A percentile compares a stretch with the other conserved stretches of the same genome.
These are phyloP conservation scores for Torrubiella hemipterigena DNA, from an alignment of 2,329 filamentous ascomycete species.

Conservation along the genomic window DNA sequence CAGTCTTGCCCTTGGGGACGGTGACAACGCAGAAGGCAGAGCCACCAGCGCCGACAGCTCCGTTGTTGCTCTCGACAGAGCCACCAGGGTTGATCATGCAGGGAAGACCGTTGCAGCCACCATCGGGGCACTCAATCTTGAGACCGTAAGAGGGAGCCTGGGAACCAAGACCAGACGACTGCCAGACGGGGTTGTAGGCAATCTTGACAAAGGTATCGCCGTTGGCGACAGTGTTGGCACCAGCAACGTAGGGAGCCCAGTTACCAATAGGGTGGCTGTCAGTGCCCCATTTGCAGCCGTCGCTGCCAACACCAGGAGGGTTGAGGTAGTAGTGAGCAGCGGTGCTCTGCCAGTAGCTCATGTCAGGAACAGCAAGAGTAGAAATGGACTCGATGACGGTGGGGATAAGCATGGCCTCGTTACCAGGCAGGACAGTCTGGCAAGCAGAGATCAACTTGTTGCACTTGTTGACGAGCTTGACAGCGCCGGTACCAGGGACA, in stretches of 20 bases:
- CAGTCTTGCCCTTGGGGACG: conserved; percentile 51
- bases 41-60: conserved; percentile 51
- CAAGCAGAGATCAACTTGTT: conserved; percentile 56
- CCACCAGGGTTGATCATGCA: conserved; percentile 60
- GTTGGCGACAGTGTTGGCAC: conserved; percentile 53
- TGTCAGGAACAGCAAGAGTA: conserved; percentile 59
- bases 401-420: conserved; percentile 73
- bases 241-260: conserved; percentile 67
- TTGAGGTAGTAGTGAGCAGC: conserved; percentile 75
- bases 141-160: conserved; percentile 54
- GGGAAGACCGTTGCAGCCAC: conserved; percentile 59
- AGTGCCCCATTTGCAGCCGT: conserved; percentile 63
- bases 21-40: conserved; percentile 68
- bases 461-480: conserved; percentile 56
- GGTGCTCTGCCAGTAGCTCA: conserved; percentile 59
- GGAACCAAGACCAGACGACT: conserved; percentile 39
- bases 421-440: conserved; percentile 67
- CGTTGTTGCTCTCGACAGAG: conserved; percentile 42
- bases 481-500: conserved; percentile 52
- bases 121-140: conserved; percentile 55
- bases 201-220: conserved; percentile 65
- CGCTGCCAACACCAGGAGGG: conserved; percentile 50
- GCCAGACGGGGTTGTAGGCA: conserved; percentile 67
- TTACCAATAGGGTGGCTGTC: conserved; percentile 53
- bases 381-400: conserved; percentile 48